These are phyloP conservation scores for Didymella keratinophila DNA, from an alignment of 2,329 filamentous ascomycete species.

Conservation along the genomic window DNA sequence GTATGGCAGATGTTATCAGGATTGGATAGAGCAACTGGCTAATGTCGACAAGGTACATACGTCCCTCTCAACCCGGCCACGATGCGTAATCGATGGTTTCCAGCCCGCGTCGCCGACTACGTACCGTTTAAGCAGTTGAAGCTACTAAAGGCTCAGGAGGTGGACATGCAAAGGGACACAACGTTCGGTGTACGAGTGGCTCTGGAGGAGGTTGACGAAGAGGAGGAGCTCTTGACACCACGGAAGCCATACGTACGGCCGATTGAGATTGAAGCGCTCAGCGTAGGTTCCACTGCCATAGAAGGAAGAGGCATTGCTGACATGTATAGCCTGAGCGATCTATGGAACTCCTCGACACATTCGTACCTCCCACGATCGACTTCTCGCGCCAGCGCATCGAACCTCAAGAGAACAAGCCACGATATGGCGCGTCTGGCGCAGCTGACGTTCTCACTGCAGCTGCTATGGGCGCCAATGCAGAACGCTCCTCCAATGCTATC, in stretches of 20 bases:
- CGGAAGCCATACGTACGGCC: conserved; percentile 45
- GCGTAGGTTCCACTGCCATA: conserved; percentile 36
- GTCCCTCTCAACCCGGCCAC: conserved; percentile 60
- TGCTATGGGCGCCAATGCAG: conserved; percentile 40
- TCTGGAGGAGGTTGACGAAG: conserved; percentile 40
- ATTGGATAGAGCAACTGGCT: conserved; percentile 22
- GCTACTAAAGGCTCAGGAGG: conserved; percentile 55
- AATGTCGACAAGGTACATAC: conserved; percentile 56
- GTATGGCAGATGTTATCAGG: conserved; percentile 27
- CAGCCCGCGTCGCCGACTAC: conserved; percentile 61
- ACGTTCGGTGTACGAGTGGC: conserved; percentile 51
- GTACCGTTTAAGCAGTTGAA: conserved; percentile 56
- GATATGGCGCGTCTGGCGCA: conserved; percentile 46
- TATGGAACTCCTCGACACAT: conserved; percentile 57
- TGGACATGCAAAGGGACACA: conserved; percentile 57
- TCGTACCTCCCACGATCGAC: conserved; percentile 57
- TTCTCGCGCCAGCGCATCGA: conserved; percentile 58
- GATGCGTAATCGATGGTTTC: conserved; percentile 66
- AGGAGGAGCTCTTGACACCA: conserved; percentile 27
- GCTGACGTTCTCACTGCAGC: conserved; percentile 49
- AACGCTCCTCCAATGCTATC: conserved; percentile 49
- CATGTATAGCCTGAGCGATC: conserved; percentile 51
- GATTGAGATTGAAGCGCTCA: conserved; percentile 52
- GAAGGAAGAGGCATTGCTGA: conserved; percentile 25
- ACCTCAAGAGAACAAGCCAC: conserved; percentile 42